Percentiles rank a stretch among this genome's conserved stretches.
These are phyloP conservation scores for Pichia deserticola DNA, from an alignment of 805 yeast species.

Conservation along the genomic window DNA sequence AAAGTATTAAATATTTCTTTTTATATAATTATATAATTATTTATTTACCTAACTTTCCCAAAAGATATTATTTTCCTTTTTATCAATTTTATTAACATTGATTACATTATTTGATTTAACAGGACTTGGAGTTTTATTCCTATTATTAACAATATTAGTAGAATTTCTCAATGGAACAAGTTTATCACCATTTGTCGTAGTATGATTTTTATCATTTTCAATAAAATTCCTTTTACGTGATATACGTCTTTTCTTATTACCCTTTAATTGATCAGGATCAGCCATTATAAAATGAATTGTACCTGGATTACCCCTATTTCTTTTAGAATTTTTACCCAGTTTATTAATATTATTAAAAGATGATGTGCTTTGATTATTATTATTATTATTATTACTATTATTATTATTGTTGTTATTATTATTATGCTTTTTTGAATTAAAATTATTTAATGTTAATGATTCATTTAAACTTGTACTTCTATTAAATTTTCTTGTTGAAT, in stretches of 20 bases:
- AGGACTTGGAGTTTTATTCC: slow-evolving; percentile 1
- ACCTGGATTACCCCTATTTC: neutral
- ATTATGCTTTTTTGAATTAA: neutral
- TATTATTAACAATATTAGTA: slow-evolving; percentile 9
- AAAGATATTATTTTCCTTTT: slow-evolving; percentile 1
- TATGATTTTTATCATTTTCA: neutral
- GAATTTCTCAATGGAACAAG: slow-evolving; percentile 7
- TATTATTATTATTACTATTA: neutral
- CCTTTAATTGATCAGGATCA: slow-evolving; percentile 9
- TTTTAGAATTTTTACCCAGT: neutral
- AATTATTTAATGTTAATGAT: neutral
- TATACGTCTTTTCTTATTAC: slow-evolving; percentile 3
- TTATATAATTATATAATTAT: neutral
- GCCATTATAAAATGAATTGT: slow-evolving; percentile 14
- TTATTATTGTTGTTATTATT: neutral
- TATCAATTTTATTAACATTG: neutral
- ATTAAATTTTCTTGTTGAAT: neutral
- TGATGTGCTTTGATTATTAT: no score
- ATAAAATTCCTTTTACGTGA: neutral
- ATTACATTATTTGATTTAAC: neutral
- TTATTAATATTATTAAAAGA: no score
- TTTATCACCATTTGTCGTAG: neutral
- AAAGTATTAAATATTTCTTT: no score
- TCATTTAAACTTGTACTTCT: slow-evolving; percentile 2
- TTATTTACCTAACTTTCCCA: neutral